Evolutionary conservation across 139 green algal genomes (phyloP).

Genomic region (Micractinium sp.): DNA sequence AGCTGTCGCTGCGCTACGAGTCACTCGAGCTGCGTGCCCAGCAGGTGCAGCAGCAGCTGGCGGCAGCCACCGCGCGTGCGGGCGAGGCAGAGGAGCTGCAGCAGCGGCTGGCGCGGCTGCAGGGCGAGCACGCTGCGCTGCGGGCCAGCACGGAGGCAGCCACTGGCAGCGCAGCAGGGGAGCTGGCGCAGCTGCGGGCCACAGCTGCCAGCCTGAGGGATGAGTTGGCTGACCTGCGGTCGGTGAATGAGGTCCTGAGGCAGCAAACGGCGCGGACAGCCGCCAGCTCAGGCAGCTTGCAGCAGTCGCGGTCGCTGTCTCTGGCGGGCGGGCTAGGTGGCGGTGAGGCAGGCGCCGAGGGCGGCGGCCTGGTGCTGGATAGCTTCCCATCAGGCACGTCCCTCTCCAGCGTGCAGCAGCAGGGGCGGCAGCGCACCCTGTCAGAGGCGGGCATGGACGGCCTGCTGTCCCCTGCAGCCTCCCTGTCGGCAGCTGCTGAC

Average conservation of each 20-base stretch:
- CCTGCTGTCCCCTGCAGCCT: neutral
- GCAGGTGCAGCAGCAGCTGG: constrained; percentile 16
- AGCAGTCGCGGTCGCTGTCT: neutral
- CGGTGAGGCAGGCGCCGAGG: neutral
- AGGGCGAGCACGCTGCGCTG: constrained; percentile 32
- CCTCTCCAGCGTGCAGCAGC: neutral
- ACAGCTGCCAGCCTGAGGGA: constrained; percentile 34
- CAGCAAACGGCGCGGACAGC: constrained; percentile 8
- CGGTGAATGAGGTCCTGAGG: constrained; percentile 13
- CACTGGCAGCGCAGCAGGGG: constrained; percentile 31
- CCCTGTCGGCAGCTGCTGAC: neutral
- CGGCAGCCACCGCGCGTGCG: neutral
- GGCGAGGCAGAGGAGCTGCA: neutral
- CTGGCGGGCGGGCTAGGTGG: neutral
- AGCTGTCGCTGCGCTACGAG: constrained; percentile 53
- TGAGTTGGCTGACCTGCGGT: constrained; percentile 36
- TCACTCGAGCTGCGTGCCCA: constrained; percentile 44
- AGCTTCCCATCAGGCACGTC: neutral
- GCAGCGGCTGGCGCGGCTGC: constrained; percentile 19
- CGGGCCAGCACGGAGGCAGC: neutral
- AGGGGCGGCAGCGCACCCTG: neutral
- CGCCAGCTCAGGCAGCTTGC: neutral
- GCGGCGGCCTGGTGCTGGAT: neutral
- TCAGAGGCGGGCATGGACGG: neutral
- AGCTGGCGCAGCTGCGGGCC: constrained; percentile 39